A percentile compares a stretch with the other conserved stretches of the same genome.
phyloP scores from a whole-genome alignment of 2,329 filamentous ascomycete species.

The Rhynchosporium secalis region DNA sequence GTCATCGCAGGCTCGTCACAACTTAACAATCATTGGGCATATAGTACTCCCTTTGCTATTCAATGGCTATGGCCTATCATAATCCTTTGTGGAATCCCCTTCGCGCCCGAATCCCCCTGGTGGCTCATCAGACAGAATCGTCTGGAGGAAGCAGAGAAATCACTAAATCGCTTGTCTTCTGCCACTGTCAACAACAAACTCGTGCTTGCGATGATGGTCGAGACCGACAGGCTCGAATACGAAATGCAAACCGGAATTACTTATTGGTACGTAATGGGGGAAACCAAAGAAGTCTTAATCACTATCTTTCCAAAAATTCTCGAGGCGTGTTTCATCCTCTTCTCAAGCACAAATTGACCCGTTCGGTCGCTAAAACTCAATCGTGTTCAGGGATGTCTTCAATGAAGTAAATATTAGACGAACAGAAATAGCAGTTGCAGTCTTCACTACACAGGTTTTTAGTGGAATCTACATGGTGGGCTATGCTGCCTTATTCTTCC shows the following conservation, averaged over 20 bases:
- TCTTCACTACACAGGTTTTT: constrained; percentile 61
- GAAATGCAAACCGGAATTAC: constrained; percentile 45
- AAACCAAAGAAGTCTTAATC: no score
- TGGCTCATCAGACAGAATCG: constrained; percentile 49
- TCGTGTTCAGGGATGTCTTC: constrained; percentile 48
- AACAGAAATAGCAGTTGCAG: constrained; percentile 54
- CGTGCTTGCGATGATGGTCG: constrained; percentile 53
- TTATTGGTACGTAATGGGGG: constrained; percentile 38
- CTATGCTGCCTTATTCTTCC: constrained; percentile 62
- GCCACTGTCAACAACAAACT: constrained; percentile 43
- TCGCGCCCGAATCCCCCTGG: constrained; percentile 52
- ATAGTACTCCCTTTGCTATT: constrained; percentile 40
- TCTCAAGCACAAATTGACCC: no score
- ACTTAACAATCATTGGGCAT: constrained; percentile 33
- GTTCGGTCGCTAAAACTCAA: no score
- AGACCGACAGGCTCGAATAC: constrained; percentile 56
- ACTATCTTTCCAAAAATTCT: no score
- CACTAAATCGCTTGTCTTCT: constrained; percentile 32
- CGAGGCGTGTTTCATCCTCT: no score
- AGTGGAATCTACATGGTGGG: constrained; percentile 64
- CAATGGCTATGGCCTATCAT: constrained; percentile 56
- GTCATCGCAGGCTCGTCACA: constrained; percentile 42
- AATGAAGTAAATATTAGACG: constrained; percentile 52
- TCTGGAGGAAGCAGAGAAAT: constrained; percentile 44
- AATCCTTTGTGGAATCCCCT: constrained; percentile 47